Evolutionary conservation across 495 filamentous ascomycete genomes (phyloP).

Genomic region (Lindgomyces ingoldianus): DNA sequence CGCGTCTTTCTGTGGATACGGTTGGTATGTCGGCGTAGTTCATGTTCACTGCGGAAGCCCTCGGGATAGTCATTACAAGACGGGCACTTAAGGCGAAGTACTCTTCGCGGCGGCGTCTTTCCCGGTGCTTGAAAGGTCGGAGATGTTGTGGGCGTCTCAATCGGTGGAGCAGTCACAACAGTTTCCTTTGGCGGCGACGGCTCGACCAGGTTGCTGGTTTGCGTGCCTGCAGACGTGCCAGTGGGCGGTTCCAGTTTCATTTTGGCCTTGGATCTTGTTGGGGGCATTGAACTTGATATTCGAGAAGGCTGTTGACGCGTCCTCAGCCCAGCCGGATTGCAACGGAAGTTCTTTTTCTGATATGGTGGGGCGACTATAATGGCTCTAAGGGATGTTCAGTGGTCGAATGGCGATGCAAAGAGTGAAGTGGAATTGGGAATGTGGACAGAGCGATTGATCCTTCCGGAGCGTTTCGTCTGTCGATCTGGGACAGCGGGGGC

Average conservation of each 20-base stretch:
- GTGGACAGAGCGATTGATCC: not conserved
- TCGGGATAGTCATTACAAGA: conserved; percentile 37
- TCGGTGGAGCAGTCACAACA: conserved; percentile 18
- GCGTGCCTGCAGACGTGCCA: conserved; percentile 28
- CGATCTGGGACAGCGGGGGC: conserved; percentile 19
- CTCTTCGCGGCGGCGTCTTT: conserved; percentile 25
- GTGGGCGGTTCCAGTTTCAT: conserved; percentile 24
- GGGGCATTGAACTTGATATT: conserved; percentile 16
- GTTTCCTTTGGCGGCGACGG: conserved; percentile 23
- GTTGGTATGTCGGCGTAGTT: conserved; percentile 36
- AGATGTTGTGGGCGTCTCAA: conserved; percentile 29
- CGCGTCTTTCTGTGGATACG: conserved; percentile 34
- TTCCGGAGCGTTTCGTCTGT: conserved; percentile 12
- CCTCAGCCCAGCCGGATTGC: conserved; percentile 20
- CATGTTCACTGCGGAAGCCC: conserved; percentile 38
- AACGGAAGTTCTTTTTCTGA: conserved; percentile 10
- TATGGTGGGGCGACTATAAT: conserved; percentile 25
- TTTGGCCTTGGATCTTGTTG: conserved; percentile 28
- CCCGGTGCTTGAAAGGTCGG: conserved; percentile 27
- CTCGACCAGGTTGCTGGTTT: conserved; percentile 15
- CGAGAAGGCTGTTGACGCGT: conserved; percentile 8
- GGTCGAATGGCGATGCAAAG: not conserved
- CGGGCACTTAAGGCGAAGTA: conserved; percentile 34
- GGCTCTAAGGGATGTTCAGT: conserved; percentile 8
- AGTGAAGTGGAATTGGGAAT: not conserved